Evolutionary conservation across 2,329 filamentous ascomycete species (phyloP), one percentile per base, ranked within the genome.

Genomic region (Geoglossum cookeanum): DNA sequence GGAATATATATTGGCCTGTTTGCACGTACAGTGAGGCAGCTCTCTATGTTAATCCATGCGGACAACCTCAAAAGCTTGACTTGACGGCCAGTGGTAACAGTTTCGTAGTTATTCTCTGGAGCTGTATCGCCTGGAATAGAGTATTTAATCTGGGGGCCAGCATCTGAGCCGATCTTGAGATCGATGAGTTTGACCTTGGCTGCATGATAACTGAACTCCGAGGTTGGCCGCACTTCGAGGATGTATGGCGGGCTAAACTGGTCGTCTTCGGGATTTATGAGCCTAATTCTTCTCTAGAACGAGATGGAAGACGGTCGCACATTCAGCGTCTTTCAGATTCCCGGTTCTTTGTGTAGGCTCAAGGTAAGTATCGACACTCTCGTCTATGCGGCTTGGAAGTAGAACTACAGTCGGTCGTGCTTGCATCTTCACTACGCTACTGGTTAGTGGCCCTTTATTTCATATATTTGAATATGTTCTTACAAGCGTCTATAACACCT

Each of bases 11-110:
- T 17, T 22, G 9, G n/a, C 22, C 15, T 45, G 42, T 4, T 54
- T 9, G n/a, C 22, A 22, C 51, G 15, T 27, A 86, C 83, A 1
- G 88, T 87, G 11, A 85, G 67, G 4, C 70, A 73, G 63, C 85
- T 91, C 2, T 91, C 84, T 57, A 92, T 71, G 64, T 94, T 82
- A 59, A 94, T 76, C 59, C 74, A 78, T 1, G 84, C 78, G 2
- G 83, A 80, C 7, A 94, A 75, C 49, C 80, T 79, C 63, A 94
- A 75, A 6, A 86, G 66, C 59, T 77, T 80, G 33, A 81, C 80
- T 63, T 84, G 80, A 37, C 75, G 73, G 6, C 76, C 76, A n/a
- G 73, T 71, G 55, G 70, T 62, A 29, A 71, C 68, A 35, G 70
- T 68, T 5, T 65, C 64, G 11, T 68, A 66, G 9, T 69, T 59